These are phyloP conservation scores for Aquilaria sinensis DNA, from an alignment of 345 rosid genomes.

Conservation along the genomic window DNA sequence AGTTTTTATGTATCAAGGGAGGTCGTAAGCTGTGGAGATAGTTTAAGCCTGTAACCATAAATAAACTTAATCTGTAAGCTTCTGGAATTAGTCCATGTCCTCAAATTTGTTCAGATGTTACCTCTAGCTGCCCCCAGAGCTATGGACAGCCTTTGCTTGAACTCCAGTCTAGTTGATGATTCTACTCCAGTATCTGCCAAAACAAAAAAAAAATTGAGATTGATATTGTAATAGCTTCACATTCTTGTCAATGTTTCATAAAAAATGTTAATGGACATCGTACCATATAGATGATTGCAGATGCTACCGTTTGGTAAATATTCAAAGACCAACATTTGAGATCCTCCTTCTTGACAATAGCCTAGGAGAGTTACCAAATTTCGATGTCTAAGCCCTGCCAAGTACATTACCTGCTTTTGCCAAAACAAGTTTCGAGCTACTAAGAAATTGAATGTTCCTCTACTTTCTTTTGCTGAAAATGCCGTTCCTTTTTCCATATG, in stretches of 20 bases:
- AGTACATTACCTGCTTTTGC: conserved; percentile 33
- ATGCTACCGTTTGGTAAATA: conserved; percentile 62
- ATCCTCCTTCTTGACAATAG: conserved; percentile 45
- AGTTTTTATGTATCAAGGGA: conserved; percentile 58
- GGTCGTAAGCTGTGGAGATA: conserved; percentile 53
- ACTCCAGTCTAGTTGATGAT: conserved; percentile 43
- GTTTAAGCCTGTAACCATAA: conserved; percentile 42
- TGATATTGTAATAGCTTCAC: conserved; percentile 4
- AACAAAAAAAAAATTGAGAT: neutral
- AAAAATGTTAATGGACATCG: neutral
- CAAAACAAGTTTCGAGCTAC: neutral
- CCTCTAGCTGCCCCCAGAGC: conserved; percentile 76
- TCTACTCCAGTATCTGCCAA: conserved; percentile 32
- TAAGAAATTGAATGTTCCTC: neutral
- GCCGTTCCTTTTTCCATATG: neutral
- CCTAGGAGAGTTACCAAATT: conserved; percentile 58
- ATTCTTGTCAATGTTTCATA: neutral
- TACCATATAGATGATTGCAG: conserved; percentile 52
- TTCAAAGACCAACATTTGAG: conserved; percentile 53
- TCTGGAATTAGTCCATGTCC: neutral
- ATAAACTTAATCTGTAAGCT: conserved; percentile 6
- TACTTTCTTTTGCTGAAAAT: neutral
- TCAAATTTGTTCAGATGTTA: conserved; percentile 16
- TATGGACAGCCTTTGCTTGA: conserved; percentile 55
- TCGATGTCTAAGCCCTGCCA: conserved; percentile 54